Evolutionary conservation across 768 basidiomycete species (phyloP).

Genomic region (Tylopilus subfusipes): DNA sequence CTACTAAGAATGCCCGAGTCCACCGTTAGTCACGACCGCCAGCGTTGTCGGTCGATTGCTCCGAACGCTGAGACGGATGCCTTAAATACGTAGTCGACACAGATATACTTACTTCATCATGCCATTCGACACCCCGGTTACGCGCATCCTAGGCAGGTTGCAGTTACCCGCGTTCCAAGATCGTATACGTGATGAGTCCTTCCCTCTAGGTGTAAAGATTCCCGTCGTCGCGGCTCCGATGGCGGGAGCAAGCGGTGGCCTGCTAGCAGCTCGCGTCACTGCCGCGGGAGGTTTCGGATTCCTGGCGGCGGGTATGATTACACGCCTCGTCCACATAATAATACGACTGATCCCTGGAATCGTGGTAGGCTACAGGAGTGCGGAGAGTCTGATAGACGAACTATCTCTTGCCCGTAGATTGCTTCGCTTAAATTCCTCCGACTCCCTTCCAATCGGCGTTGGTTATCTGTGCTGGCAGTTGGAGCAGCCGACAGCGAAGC

Average conservation of each 20-base stretch:
- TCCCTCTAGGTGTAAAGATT: slow-evolving; percentile 44
- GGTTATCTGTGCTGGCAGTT: slow-evolving; percentile 73
- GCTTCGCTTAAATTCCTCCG: slow-evolving; percentile 33
- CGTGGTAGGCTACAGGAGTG: slow-evolving; percentile 44
- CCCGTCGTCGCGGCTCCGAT: slow-evolving; percentile 69
- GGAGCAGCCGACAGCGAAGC: slow-evolving; percentile 43
- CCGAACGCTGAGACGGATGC: not conserved
- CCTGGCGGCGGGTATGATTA: slow-evolving; percentile 51
- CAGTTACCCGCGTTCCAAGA: not conserved
- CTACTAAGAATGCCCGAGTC: not conserved
- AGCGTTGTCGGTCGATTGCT: not conserved
- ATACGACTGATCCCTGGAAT: slow-evolving; percentile 5
- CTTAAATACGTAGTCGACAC: not conserved
- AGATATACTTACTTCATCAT: slow-evolving; percentile 2
- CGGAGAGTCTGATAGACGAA: slow-evolving; percentile 46
- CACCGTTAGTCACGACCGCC: not conserved
- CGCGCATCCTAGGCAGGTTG: slow-evolving; percentile 47
- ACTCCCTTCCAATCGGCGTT: slow-evolving; percentile 59
- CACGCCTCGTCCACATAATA: not conserved
- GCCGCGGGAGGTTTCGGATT: slow-evolving; percentile 77
- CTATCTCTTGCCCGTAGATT: slow-evolving; percentile 48
- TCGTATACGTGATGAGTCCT: not conserved
- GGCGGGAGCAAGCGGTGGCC: slow-evolving; percentile 66
- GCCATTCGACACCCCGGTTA: slow-evolving; percentile 39
- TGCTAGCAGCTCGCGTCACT: slow-evolving; percentile 57